Percentiles rank a stretch among this genome's conserved stretches.
These are phyloP conservation scores for Guadua angustifolia DNA, from an alignment of 176 grass and related monocot genomes.

Conservation along the genomic window DNA sequence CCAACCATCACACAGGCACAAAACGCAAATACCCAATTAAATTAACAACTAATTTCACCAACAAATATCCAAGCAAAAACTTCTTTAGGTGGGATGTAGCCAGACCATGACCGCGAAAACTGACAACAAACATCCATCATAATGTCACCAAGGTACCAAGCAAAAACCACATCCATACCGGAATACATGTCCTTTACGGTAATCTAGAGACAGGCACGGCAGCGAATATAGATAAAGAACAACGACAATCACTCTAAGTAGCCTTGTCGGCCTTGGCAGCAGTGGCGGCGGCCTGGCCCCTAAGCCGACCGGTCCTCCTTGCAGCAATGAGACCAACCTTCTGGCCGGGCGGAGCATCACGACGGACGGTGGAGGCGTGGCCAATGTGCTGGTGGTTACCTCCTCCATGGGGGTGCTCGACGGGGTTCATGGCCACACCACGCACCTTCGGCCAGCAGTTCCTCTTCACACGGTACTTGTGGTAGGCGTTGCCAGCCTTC, in stretches of 20 bases:
- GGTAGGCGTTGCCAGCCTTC: slow-evolving; percentile 92
- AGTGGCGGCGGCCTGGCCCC: slow-evolving; percentile 80
- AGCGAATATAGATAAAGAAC: slow-evolving; percentile 31
- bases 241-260: slow-evolving; percentile 46
- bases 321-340: slow-evolving; percentile 95
- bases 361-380: slow-evolving; percentile 84
- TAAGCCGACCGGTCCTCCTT: slow-evolving; percentile 86
- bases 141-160: slow-evolving; percentile 36
- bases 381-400: slow-evolving; percentile 99
- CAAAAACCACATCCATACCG: slow-evolving; percentile 38
- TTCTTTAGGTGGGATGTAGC: slow-evolving; percentile 32
- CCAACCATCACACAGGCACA: background rate
- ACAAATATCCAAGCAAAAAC: slow-evolving; percentile 38
- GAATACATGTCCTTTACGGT: slow-evolving; percentile 45
- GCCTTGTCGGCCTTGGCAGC: slow-evolving; percentile 87
- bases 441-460: slow-evolving; percentile 98
- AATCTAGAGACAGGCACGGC: slow-evolving; percentile 29
- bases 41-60: background rate
- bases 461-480: slow-evolving; percentile 91
- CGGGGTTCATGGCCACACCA: slow-evolving; percentile 98
- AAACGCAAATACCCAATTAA: background rate
- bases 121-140: slow-evolving; percentile 38
- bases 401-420: slow-evolving; percentile 96
- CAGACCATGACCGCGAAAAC: slow-evolving; percentile 30
- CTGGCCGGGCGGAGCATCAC: slow-evolving; percentile 86